phyloP scores from a whole-genome alignment of 1,139 yeast species.

The Candida dubliniensis region DNA sequence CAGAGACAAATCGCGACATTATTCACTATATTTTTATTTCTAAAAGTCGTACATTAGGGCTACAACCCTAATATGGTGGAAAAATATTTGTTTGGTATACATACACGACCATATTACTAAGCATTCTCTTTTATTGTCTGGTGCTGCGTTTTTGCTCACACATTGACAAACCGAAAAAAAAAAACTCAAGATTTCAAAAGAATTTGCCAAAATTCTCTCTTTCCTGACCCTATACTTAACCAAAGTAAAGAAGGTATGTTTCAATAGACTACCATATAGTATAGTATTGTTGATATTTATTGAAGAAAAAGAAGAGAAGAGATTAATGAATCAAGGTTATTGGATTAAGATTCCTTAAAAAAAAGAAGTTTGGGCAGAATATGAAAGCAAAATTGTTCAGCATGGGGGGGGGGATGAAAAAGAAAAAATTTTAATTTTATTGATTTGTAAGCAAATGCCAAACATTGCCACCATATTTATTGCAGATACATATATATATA shows the following conservation, averaged over 20 bases:
- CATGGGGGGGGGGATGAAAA: background rate
- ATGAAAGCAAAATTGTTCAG: conserved; percentile 6
- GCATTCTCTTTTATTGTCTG: conserved; percentile 5
- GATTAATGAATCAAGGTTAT: no score
- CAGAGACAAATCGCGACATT: conserved; percentile 2
- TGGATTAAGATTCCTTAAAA: no score
- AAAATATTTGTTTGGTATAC: background rate
- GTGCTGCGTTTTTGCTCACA: conserved; percentile 4
- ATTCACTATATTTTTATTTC: no score
- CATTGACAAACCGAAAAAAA: conserved; percentile 5
- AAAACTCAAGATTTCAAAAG: conserved; percentile 4
- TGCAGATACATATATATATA: no score
- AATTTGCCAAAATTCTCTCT: conserved; percentile 7
- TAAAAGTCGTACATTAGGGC: conserved; percentile 2
- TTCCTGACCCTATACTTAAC: conserved; percentile 6
- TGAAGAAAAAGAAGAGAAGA: background rate
- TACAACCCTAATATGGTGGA: conserved; percentile 2
- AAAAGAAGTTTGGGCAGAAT: background rate
- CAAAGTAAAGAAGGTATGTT: conserved; percentile 25
- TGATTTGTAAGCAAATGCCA: conserved; percentile 6
- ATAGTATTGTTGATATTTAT: background rate
- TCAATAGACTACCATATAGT: conserved; percentile 2
- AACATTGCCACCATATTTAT: background rate
- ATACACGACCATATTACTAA: conserved; percentile 4
- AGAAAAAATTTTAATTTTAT: no score